Percentiles rank a stretch among this genome's conserved stretches.
Evolutionary conservation across 75 land plant species (phyloP).

Genomic region (Selaginella moellendorffii): DNA sequence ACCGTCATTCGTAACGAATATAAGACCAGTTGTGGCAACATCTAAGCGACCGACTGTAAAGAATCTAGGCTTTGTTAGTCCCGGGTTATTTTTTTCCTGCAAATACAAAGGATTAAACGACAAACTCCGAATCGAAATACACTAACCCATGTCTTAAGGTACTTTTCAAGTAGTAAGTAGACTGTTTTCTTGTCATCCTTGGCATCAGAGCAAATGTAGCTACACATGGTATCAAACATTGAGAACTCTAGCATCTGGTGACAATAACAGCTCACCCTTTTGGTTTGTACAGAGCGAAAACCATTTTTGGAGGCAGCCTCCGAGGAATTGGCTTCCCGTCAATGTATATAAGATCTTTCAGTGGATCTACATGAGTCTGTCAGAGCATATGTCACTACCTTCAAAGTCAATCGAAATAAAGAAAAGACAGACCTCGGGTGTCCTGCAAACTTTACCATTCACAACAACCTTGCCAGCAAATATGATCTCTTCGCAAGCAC

Average conservation of each 20-base stretch:
- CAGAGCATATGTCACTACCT: conserved; percentile 3
- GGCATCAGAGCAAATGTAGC: background rate
- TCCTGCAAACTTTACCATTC: conserved; percentile 76
- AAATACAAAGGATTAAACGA: conserved; percentile 1
- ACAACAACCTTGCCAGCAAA: conserved; percentile 78
- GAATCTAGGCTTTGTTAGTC: conserved; percentile 62
- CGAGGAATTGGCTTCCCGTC: conserved; percentile 79
- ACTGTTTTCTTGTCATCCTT: background rate
- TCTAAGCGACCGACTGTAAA: conserved; percentile 97
- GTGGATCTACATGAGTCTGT: conserved; percentile 84
- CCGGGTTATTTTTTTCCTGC: conserved; percentile 61
- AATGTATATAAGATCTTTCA: conserved; percentile 68
- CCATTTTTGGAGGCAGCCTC: conserved; percentile 79
- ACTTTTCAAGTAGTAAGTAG: background rate
- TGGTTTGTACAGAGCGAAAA: conserved; percentile 91
- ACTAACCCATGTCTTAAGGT: background rate
- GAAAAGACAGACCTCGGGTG: conserved; percentile 58
- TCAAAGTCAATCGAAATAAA: background rate
- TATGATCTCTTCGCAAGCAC: conserved; percentile 81
- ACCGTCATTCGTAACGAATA: conserved; percentile 98
- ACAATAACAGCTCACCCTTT: conserved; percentile 76
- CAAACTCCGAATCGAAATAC: background rate
- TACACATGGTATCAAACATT: background rate
- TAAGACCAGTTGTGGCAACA: conserved; percentile 95
- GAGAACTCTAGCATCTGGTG: too few relatives aligned